Percentiles rank a stretch among this genome's conserved stretches.
Conservation (phyloP, 192 early-diverging fungal species). For the Backusella psychrophila region DNA sequence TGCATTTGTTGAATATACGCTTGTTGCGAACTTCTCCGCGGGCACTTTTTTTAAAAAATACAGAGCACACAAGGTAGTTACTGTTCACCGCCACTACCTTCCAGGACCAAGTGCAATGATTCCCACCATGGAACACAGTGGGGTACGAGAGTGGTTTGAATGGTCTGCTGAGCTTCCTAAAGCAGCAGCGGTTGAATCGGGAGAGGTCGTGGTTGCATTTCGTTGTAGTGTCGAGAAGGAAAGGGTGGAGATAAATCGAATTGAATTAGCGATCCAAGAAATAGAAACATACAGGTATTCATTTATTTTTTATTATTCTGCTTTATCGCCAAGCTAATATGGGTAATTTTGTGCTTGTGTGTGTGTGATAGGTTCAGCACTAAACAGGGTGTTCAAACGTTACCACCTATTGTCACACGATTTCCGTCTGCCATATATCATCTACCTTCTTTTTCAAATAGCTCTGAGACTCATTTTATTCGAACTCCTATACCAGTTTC, state of each 20-base stretch:
- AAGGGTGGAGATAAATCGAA: conserved; percentile 24
- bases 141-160: conserved; percentile 35
- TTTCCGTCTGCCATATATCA: conserved; percentile 26
- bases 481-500: conserved; percentile 26
- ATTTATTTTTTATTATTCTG: background rate
- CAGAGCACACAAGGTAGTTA: conserved; percentile 25
- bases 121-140: conserved; percentile 22
- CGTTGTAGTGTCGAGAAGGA: conserved; percentile 40
- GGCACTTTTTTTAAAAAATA: conserved; percentile 36
- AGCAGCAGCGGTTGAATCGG: conserved; percentile 33
- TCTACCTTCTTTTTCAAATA: conserved; percentile 19
- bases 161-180: conserved; percentile 33
- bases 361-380: conserved; percentile 22
- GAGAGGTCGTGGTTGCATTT: conserved; percentile 31
- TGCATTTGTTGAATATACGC: conserved; percentile 31
- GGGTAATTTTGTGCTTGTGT: background rate
- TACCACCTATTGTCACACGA: conserved; percentile 23
- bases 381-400: conserved; percentile 19
- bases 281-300: conserved; percentile 32
- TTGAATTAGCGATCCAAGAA: conserved; percentile 31
- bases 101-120: conserved; percentile 36
- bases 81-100: conserved; percentile 31
- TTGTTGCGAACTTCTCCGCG: conserved; percentile 34
- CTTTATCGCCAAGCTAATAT: background rate
- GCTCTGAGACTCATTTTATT: conserved; percentile 35